Evolutionary conservation across 352 stramenopile genomes (phyloP).

Genomic region (Globisporangium apiculatum): DNA sequence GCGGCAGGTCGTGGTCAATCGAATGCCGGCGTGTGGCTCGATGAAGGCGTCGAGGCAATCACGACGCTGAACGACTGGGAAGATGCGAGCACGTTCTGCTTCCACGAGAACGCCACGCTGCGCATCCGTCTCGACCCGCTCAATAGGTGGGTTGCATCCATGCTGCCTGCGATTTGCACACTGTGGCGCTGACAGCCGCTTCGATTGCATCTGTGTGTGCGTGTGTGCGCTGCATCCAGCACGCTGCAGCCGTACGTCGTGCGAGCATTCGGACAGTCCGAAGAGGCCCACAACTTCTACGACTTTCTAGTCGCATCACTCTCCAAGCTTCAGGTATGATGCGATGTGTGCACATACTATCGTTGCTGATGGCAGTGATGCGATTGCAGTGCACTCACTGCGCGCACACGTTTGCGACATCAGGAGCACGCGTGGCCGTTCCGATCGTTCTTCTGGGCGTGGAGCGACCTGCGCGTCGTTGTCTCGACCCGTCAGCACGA

Average conservation of each 20-base stretch:
- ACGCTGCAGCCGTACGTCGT: slow-evolving; percentile 61
- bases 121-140: slow-evolving; percentile 62
- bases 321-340: slow-evolving; percentile 31
- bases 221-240: slow-evolving; percentile 13
- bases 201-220: not conserved
- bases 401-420: not conserved
- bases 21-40: slow-evolving; percentile 30
- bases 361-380: too few relatives aligned
- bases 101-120: slow-evolving; percentile 69
- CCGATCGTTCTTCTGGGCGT: slow-evolving; percentile 67
- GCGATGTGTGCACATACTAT: too few relatives aligned
- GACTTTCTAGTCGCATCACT: slow-evolving; percentile 42
- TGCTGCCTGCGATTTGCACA: not conserved
- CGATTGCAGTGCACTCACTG: not conserved
- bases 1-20: too few relatives aligned
- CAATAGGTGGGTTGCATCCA: slow-evolving; percentile 35
- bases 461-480: slow-evolving; percentile 67
- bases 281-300: slow-evolving; percentile 48
- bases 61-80: slow-evolving; percentile 44
- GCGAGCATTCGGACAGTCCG: slow-evolving; percentile 52
- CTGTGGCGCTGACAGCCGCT: not conserved
- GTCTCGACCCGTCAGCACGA: slow-evolving; percentile 37
- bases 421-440: slow-evolving; percentile 51
- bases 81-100: slow-evolving; percentile 64
- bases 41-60: slow-evolving; percentile 35